phyloP scores from a whole-genome alignment of 306 rosid species.

The Malus fusca region DNA sequence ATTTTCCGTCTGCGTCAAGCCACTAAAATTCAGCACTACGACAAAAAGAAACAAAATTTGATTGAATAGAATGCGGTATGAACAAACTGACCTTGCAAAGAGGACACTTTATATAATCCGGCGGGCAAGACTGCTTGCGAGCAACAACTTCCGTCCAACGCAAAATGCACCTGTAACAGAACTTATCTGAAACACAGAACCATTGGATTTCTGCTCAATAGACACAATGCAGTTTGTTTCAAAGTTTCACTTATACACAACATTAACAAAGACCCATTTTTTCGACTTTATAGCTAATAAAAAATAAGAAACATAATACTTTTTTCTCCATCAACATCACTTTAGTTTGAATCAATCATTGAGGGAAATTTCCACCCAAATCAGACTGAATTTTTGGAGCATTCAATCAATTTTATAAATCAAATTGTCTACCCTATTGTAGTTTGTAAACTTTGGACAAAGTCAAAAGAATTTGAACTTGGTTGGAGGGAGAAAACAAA shows the following conservation, averaged over 20 bases:
- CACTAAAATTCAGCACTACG: not conserved
- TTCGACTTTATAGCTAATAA: not conserved
- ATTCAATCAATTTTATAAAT: not conserved
- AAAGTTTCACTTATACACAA: not conserved
- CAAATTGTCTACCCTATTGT: not conserved
- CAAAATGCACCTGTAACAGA: constrained; percentile 78
- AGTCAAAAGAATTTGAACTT: not conserved
- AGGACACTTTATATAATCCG: constrained; percentile 68
- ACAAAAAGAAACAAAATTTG: not conserved
- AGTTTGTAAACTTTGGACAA: not conserved
- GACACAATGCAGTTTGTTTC: not conserved
- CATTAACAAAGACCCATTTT: not conserved
- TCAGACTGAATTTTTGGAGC: not conserved
- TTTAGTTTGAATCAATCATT: not conserved
- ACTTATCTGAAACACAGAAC: constrained; percentile 55
- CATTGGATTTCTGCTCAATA: not conserved
- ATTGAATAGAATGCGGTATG: constrained; percentile 1
- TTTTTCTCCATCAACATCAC: constrained; percentile 5
- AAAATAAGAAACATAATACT: not conserved
- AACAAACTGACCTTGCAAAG: constrained; percentile 70
- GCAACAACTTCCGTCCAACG: constrained; percentile 81
- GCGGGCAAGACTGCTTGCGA: constrained; percentile 34
- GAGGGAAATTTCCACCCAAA: not conserved
- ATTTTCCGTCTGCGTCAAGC: not conserved
- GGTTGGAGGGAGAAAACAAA: not conserved